These are phyloP conservation scores for Botrytis cinerea DNA, from an alignment of 2,329 filamentous ascomycete species.

Conservation along the genomic window DNA sequence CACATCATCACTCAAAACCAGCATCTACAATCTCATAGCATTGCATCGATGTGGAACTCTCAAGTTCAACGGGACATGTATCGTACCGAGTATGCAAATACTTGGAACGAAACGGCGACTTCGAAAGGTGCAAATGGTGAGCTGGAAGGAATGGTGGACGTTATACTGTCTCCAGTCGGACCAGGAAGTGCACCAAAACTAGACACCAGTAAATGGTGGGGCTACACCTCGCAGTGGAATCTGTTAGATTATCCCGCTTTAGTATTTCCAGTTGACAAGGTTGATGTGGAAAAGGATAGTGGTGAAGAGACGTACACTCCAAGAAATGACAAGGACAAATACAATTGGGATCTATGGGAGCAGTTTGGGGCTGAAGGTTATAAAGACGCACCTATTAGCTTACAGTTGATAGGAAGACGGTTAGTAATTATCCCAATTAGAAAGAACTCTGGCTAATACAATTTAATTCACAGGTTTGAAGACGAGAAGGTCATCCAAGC, in stretches of 20 bases:
- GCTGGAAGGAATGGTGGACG: constrained; percentile 51
- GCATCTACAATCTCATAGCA: constrained; percentile 46
- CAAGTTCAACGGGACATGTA: constrained; percentile 45
- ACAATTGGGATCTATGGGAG: constrained; percentile 42
- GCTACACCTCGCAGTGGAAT: constrained; percentile 69
- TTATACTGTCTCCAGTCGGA: constrained; percentile 61
- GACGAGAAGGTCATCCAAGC: constrained; percentile 45
- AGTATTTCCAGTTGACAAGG: constrained; percentile 57
- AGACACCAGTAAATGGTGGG: constrained; percentile 58
- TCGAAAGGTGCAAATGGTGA: constrained; percentile 36
- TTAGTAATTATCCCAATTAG: constrained; percentile 22
- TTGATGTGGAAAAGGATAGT: constrained; percentile 38
- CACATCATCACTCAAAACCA: constrained; percentile 59
- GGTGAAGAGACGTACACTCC: constrained; percentile 38
- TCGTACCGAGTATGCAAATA: constrained; percentile 30
- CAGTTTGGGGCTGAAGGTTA: constrained; percentile 44
- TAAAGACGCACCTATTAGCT: constrained; percentile 45
- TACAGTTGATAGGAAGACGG: constrained; percentile 45
- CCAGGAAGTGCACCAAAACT: constrained; percentile 56
- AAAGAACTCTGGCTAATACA: constrained; percentile 26
- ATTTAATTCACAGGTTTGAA: constrained; percentile 38
- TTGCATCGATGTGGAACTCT: constrained; percentile 48
- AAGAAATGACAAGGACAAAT: constrained; percentile 41
- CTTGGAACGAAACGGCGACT: constrained; percentile 41
- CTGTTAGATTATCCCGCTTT: constrained; percentile 65